Percentiles rank a stretch among this genome's conserved stretches.
Conservation (phyloP, 2,329 filamentous ascomycete genomes). For the Paecilomyces dactylethromorphus region DNA sequence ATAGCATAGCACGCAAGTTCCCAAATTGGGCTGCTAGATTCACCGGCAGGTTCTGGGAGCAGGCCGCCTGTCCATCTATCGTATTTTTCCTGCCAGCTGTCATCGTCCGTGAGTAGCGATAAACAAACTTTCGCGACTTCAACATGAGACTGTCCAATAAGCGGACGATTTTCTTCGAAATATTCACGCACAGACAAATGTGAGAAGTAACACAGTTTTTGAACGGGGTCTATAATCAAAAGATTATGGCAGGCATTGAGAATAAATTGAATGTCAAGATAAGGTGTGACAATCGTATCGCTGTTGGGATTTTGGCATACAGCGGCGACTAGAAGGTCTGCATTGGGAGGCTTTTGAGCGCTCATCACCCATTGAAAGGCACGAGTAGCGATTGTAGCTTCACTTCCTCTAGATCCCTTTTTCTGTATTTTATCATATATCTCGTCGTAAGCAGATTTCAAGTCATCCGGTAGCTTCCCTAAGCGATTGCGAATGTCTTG, state of each 20-base stretch:
- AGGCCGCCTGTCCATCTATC: too few species aligned
- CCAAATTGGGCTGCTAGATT: not conserved
- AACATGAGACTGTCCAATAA: not conserved
- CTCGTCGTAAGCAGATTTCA: slow-evolving; percentile 23
- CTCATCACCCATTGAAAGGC: slow-evolving; percentile 21
- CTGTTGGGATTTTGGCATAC: slow-evolving; percentile 9
- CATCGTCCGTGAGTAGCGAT: not conserved
- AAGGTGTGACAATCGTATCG: slow-evolving; percentile 2
- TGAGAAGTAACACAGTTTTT: slow-evolving; percentile 12
- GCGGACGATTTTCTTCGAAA: slow-evolving; percentile 12
- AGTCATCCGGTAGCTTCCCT: slow-evolving; percentile 20
- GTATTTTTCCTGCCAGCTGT: not conserved
- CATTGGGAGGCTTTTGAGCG: slow-evolving; percentile 7
- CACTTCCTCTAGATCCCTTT: slow-evolving; percentile 1
- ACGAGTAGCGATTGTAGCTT: slow-evolving; percentile 10
- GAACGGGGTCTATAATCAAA: slow-evolving; percentile 12
- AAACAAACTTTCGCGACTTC: slow-evolving; percentile 1
- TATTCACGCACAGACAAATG: slow-evolving; percentile 23
- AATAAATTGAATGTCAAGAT: slow-evolving; percentile 9
- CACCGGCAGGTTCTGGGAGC: too few species aligned
- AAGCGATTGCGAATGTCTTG: slow-evolving; percentile 17
- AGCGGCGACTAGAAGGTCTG: slow-evolving; percentile 8
- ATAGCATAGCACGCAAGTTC: not conserved
- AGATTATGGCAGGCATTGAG: slow-evolving; percentile 17
- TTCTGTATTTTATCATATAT: slow-evolving; percentile 12